A percentile compares a stretch with the other conserved stretches of the same genome.
phyloP scores from a whole-genome alignment of 1,284 basidiomycete species.

The Melampsora larici-populina region DNA sequence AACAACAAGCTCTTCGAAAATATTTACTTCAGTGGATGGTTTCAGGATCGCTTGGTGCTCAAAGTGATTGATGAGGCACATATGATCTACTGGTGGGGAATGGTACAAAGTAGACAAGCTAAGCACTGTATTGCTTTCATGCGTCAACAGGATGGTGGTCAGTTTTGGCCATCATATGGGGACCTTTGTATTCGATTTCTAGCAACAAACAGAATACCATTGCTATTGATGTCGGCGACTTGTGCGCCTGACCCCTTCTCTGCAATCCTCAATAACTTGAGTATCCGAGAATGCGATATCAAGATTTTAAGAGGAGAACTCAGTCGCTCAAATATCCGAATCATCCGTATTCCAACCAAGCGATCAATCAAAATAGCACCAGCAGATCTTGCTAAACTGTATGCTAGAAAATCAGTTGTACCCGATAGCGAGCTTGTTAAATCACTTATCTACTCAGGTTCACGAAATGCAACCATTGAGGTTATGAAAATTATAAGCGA shows the following conservation, averaged over 20 bases:
- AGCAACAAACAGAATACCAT: too few species aligned
- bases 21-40: too few species aligned
- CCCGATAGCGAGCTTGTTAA: not conserved
- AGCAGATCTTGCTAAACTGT: not conserved
- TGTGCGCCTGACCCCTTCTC: not conserved
- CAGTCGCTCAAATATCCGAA: not conserved
- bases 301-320: not conserved
- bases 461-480: not conserved
- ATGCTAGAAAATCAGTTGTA: not conserved
- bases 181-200: too few species aligned
- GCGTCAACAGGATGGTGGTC: too few species aligned
- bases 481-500: not conserved
- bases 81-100: too few species aligned
- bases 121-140: too few species aligned
- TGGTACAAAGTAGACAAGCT: too few species aligned
- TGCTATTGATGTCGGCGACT: too few species aligned
- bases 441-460: slow-evolving; percentile 2
- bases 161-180: not conserved
- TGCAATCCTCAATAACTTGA: not conserved
- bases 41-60: too few species aligned
- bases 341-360: not conserved
- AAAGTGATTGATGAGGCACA: too few species aligned
- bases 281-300: not conserved
- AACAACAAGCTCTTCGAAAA: too few species aligned
- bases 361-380: not conserved